A percentile compares a stretch with the other conserved stretches of the same genome.
Conservation (phyloP, 108 stramenopile genomes). For the Ochromonas danica region DNA sequence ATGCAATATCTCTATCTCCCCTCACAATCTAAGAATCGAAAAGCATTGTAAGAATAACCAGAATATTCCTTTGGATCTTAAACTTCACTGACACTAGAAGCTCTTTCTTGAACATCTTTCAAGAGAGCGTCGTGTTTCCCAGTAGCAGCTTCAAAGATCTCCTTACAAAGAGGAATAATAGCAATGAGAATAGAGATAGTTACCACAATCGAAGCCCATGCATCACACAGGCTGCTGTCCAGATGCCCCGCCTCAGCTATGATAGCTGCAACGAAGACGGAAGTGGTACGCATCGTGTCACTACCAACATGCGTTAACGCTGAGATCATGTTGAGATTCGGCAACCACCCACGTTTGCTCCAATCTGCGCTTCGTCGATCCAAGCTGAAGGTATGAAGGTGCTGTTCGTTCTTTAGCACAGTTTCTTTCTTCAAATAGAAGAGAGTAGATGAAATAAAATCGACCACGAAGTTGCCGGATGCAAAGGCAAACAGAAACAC, state of each 20-base stretch:
- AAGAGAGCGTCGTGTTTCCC: too few relatives aligned
- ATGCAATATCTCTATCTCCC: too few relatives aligned
- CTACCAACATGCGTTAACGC: slow-evolving; percentile 31
- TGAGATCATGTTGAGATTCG: slow-evolving; percentile 24
- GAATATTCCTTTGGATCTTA: too few relatives aligned
- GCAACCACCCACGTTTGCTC: not conserved
- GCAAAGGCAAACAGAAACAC: slow-evolving; percentile 27
- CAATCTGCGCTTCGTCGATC: too few relatives aligned
- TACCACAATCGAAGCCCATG: slow-evolving; percentile 30
- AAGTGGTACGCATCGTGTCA: slow-evolving; percentile 23
- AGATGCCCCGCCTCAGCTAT: not conserved
- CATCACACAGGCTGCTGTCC: not conserved
- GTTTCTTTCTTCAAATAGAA: not conserved
- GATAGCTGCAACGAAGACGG: slow-evolving; percentile 31
- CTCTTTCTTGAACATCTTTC: too few relatives aligned
- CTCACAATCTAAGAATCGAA: too few relatives aligned
- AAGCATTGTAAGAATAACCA: too few relatives aligned
- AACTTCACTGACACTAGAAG: too few relatives aligned
- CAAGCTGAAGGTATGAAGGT: too few relatives aligned
- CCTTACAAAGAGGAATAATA: slow-evolving; percentile 6
- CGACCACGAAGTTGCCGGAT: slow-evolving; percentile 13
- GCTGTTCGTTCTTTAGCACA: not conserved
- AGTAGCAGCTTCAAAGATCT: slow-evolving; percentile 22
- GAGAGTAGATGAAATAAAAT: not conserved
- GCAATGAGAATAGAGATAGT: slow-evolving; percentile 8